phyloP scores from a whole-genome alignment of 257 asterid genomes.

The Vinca minor region DNA sequence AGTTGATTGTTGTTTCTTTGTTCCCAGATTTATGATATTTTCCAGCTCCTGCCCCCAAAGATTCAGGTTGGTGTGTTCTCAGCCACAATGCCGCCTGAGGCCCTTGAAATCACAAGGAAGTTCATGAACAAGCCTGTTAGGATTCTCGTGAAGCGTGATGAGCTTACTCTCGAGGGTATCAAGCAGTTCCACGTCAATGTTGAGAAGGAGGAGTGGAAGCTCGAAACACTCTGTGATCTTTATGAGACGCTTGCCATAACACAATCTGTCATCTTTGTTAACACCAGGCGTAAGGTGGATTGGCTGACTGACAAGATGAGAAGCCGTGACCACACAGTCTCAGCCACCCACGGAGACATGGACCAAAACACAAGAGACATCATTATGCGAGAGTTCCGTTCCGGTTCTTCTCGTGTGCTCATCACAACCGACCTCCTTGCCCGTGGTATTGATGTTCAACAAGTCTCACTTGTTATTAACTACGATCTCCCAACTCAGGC shows the following conservation, averaged over 20 bases:
- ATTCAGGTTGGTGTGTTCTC: conserved; percentile 45
- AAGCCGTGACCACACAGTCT: conserved; percentile 39
- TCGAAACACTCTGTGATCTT: conserved; percentile 40
- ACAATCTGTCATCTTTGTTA: conserved; percentile 43
- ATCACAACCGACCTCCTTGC: conserved; percentile 76
- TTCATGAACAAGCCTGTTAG: conserved; percentile 45
- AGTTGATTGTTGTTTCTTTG: background rate
- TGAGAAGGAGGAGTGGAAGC: conserved; percentile 38
- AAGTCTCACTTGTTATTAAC: conserved; percentile 74
- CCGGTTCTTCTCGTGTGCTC: conserved; percentile 68
- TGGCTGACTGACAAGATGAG: conserved; percentile 46
- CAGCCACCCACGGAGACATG: conserved; percentile 48
- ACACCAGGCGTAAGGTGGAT: conserved; percentile 45
- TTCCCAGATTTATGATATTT: conserved; percentile 38
- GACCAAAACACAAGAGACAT: conserved; percentile 45
- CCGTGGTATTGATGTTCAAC: conserved; percentile 79
- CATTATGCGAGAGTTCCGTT: conserved; percentile 44
- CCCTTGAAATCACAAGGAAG: conserved; percentile 42
- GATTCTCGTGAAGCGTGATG: conserved; percentile 43
- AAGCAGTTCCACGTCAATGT: conserved; percentile 38
- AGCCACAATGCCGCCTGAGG: conserved; percentile 50
- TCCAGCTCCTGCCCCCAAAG: conserved; percentile 44
- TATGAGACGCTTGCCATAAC: conserved; percentile 42
- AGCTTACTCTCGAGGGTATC: conserved; percentile 45
- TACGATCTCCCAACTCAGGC: conserved; percentile 80